These are phyloP conservation scores for Samsoniella hepiali DNA, from an alignment of 2,329 filamentous ascomycete species.

Conservation along the genomic window DNA sequence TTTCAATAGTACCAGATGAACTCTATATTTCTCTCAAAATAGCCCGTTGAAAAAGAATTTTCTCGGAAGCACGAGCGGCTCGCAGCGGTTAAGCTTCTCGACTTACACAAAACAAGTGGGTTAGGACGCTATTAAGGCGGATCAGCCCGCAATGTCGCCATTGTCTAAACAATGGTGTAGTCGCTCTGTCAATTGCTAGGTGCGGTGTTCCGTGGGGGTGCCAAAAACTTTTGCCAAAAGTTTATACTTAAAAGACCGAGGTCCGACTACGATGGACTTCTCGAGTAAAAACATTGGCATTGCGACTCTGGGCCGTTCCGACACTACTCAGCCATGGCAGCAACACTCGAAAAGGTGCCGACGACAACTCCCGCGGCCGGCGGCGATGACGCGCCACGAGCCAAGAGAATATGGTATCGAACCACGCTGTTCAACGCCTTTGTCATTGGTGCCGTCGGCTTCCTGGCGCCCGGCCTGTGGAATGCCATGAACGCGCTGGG, in stretches of 20 bases:
- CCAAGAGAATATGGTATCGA: constrained; percentile 42
- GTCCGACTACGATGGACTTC: neutral
- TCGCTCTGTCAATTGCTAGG: neutral
- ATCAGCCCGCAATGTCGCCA: constrained; percentile 17
- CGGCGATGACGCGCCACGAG: neutral
- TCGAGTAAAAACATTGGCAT: neutral
- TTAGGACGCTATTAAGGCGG: neutral
- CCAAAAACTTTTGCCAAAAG: neutral
- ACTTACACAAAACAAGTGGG: neutral
- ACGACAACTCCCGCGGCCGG: neutral
- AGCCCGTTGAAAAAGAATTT: no score
- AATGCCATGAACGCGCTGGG: constrained; percentile 54
- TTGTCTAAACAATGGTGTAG: constrained; percentile 12
- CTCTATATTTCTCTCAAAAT: neutral
- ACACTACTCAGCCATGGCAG: neutral
- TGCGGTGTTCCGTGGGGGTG: neutral
- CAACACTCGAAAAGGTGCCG: neutral
- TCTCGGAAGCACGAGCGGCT: neutral
- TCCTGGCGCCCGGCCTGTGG: constrained; percentile 50
- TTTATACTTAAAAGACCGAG: neutral
- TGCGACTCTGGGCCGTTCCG: neutral
- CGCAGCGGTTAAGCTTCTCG: neutral
- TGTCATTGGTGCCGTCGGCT: constrained; percentile 51
- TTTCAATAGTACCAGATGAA: neutral
- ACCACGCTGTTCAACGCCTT: constrained; percentile 52